These are phyloP conservation scores for Talaromyces sp. DNA, from an alignment of 2,329 filamentous ascomycete species.

Conservation along the genomic window DNA sequence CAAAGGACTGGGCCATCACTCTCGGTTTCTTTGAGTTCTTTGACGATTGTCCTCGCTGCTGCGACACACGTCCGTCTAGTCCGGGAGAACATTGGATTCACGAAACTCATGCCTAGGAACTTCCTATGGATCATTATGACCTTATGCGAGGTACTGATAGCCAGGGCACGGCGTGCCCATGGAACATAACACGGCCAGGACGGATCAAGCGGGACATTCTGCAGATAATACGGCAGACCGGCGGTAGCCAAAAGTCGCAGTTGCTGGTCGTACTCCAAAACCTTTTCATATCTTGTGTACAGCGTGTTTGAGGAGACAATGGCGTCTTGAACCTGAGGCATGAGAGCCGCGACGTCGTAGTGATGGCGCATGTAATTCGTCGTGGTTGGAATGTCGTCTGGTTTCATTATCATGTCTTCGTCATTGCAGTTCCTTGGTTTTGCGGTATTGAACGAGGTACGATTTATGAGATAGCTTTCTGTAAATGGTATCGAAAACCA, in stretches of 20 bases:
- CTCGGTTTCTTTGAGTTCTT: neutral
- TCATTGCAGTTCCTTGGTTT: constrained; percentile 36
- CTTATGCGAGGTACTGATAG: constrained; percentile 40
- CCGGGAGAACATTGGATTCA: constrained; percentile 37
- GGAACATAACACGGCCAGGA: constrained; percentile 38
- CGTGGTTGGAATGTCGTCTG: constrained; percentile 21
- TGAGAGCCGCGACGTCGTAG: constrained; percentile 19
- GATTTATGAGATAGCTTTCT: constrained; percentile 34
- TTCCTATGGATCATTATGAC: constrained; percentile 43
- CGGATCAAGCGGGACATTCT: constrained; percentile 13
- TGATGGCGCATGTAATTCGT: constrained; percentile 10
- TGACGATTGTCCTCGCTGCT: constrained; percentile 36
- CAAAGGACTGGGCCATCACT: constrained; percentile 9
- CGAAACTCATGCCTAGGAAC: constrained; percentile 40
- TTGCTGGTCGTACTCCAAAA: constrained; percentile 35
- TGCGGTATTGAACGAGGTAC: constrained; percentile 32
- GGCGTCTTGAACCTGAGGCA: constrained; percentile 37
- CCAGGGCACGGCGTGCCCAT: constrained; percentile 37
- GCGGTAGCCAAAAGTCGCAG: constrained; percentile 4
- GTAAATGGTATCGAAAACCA: constrained; percentile 40
- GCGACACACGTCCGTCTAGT: constrained; percentile 40
- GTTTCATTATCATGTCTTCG: constrained; percentile 21
- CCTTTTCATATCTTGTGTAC: constrained; percentile 37
- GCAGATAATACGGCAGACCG: constrained; percentile 6
- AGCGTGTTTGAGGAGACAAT: constrained; percentile 32